phyloP scores from a whole-genome alignment of 2,329 filamentous ascomycete species.

The Monosporascus ibericus region DNA sequence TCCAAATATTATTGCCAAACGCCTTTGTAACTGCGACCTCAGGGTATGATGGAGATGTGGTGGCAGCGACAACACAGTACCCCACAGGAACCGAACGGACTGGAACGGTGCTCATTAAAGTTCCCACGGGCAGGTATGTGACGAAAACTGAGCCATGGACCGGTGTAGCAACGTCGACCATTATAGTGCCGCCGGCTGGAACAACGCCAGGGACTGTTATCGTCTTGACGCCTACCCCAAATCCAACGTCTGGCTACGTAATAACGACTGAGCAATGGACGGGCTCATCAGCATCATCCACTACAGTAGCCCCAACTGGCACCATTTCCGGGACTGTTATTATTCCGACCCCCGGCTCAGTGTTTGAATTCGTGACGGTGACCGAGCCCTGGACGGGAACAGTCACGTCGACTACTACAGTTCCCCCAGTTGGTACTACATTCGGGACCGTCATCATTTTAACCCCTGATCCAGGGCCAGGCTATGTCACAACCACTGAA shows the following conservation, averaged over 20 bases:
- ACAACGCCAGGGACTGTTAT: neutral
- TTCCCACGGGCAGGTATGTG: neutral
- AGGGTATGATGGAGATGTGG: no score
- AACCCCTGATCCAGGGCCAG: neutral
- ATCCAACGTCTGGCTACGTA: neutral
- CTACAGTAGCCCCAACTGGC: neutral
- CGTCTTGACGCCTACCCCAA: neutral
- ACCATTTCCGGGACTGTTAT: neutral
- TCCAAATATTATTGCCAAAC: no score
- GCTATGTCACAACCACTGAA: neutral
- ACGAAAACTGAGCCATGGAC: neutral
- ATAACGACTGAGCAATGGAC: neutral
- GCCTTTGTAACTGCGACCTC: no score
- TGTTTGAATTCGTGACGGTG: neutral
- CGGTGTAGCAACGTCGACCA: neutral
- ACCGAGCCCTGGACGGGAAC: neutral
- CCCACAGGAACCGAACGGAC: no score
- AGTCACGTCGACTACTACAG: neutral
- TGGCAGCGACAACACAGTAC: no score
- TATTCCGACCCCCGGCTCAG: neutral
- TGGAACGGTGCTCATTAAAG: neutral
- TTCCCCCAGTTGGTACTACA: neutral
- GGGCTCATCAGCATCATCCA: neutral
- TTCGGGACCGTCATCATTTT: neutral
- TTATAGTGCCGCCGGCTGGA: neutral